Base-by-base conservation (phyloP, 1,284 basidiomycete species). In the Flammula alnicola region DNA sequence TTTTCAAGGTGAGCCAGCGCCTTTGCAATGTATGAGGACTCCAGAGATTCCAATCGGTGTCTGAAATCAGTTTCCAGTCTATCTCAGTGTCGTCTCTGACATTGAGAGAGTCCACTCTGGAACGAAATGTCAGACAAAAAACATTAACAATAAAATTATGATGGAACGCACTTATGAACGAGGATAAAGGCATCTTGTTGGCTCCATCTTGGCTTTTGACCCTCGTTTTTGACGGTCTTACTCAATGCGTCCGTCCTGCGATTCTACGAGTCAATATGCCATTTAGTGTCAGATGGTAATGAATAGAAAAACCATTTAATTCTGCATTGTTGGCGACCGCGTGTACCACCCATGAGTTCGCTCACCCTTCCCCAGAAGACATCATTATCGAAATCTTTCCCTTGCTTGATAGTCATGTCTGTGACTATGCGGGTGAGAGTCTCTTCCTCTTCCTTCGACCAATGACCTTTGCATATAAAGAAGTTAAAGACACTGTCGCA, bases 1-100 rank as follows among this genome's bases (percentile, higher is more conserved):
- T 74, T 61, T 91, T 91, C 81, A 92, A 80, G 1, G 84, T 85
- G 29, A 82, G 63, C 88, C 88, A 92, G 40, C 88, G 83, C 31
- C 87, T 76, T 57, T 91, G 88, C 26, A 92, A 70, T 10, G 78
- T 74, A 59, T 91, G 88, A 0, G 87, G 79, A 64, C 88, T 91
- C 86, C 86, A 91, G n/a, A 87, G 62, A 59, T 91, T 89, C 89
- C 89, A 91, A 49, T 84, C 76, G 19, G 80, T 63, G 63, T 92
- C 88, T 2, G 78, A 70, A 17, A 91, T 72, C 12, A 75, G 76
- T 64, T 89, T 91, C 89, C 90, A 92, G 59, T 90, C 85, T 44
- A 92, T 87, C 61, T 91, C 89, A n/a, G 80, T 86, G 58, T 92
- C 89, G 60, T 92, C 86, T 43, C 78, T 75, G 30, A 91, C 84